Percentiles rank a stretch among this genome's conserved stretches.
These are phyloP conservation scores for Fusarium phyllophilum DNA, from an alignment of 2,329 filamentous ascomycete genomes.

Conservation along the genomic window DNA sequence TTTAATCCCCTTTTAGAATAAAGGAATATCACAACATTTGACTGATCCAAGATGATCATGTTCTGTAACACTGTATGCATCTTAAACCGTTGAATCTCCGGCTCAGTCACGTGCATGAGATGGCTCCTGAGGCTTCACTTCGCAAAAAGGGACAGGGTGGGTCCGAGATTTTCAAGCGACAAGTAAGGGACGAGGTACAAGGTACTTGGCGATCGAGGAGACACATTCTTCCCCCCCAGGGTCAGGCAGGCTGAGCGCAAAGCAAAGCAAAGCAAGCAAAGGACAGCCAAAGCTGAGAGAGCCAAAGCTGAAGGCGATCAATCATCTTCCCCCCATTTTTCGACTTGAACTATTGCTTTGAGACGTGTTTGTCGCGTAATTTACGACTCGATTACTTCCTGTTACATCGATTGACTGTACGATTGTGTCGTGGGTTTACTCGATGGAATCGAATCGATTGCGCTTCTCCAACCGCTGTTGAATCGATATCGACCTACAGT, in stretches of 20 bases:
- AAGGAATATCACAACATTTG: neutral
- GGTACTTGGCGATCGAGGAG: conserved; percentile 50
- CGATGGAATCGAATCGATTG: conserved; percentile 47
- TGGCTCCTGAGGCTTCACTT: conserved; percentile 44
- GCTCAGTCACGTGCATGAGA: conserved; percentile 46
- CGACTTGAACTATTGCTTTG: conserved; percentile 37
- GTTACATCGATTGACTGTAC: conserved; percentile 46
- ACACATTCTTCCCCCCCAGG: conserved; percentile 52
- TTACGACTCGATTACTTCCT: conserved; percentile 37
- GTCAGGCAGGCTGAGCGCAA: conserved; percentile 18
- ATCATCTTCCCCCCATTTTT: conserved; percentile 43
- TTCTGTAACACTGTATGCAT: neutral
- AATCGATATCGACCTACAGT: conserved; percentile 2
- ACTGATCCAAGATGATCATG: neutral
- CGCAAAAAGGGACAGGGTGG: conserved; percentile 41
- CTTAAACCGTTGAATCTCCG: neutral
- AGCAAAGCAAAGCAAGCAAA: conserved; percentile 32
- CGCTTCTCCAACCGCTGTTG: conserved; percentile 41
- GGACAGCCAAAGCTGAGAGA: conserved; percentile 26
- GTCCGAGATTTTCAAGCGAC: conserved; percentile 39
- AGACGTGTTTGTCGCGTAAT: conserved; percentile 38
- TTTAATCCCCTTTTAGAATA: neutral
- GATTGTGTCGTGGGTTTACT: conserved; percentile 46
- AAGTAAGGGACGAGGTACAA: conserved; percentile 32
- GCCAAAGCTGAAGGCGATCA: neutral